Conservation (phyloP, 495 filamentous ascomycete species). For the Xanthoparmelia taractica region DNA sequence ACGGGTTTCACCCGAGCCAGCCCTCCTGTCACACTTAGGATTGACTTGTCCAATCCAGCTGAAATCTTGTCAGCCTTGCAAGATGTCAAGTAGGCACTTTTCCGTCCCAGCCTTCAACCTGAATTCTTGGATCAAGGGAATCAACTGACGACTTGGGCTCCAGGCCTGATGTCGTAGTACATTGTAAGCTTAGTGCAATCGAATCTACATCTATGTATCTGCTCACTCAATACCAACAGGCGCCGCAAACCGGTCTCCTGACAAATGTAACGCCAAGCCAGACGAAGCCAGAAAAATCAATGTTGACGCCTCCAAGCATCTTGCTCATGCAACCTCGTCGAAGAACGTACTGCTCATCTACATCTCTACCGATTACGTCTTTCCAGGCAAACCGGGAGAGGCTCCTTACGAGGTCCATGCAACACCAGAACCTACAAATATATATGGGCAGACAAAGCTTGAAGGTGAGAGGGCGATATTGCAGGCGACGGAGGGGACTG, state of each 20-base stretch:
- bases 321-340: conserved; percentile 58
- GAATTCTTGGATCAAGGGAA: background rate
- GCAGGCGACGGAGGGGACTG: conserved; percentile 44
- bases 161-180: conserved; percentile 76
- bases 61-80: conserved; percentile 59
- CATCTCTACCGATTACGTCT: conserved; percentile 95
- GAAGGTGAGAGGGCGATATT: conserved; percentile 74
- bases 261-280: conserved; percentile 73
- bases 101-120: background rate
- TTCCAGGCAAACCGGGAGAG: conserved; percentile 70
- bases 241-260: conserved; percentile 86
- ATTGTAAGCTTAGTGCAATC: conserved; percentile 51
- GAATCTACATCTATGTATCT: conserved; percentile 4
- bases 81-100: conserved; percentile 48
- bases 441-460: conserved; percentile 83
- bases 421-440: conserved; percentile 62
- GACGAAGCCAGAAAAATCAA: conserved; percentile 68
- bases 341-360: conserved; percentile 70
- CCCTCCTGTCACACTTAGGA: conserved; percentile 65
- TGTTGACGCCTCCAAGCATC: conserved; percentile 55
- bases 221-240: conserved; percentile 39
- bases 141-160: conserved; percentile 20
- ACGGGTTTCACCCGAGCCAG: conserved; percentile 68
- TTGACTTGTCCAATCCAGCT: conserved; percentile 56
- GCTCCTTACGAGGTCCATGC: conserved; percentile 72